Percentiles rank a stretch among this genome's conserved stretches.
These are phyloP conservation scores for Amoeboaphelidium occidentale DNA, from an alignment of 371 early-diverging fungal species.

Conservation along the genomic window DNA sequence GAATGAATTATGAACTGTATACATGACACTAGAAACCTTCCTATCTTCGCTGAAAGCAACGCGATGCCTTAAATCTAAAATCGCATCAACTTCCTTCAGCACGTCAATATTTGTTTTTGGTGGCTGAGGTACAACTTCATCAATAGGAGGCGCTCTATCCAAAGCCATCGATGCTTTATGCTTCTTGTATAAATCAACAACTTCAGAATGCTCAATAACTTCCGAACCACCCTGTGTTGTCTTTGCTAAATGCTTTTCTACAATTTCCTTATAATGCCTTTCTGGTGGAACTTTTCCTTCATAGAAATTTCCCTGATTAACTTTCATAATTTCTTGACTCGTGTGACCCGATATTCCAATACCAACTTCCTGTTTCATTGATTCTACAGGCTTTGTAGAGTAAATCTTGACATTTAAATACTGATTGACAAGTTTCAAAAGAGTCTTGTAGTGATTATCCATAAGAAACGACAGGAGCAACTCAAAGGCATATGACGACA, in stretches of 20 bases:
- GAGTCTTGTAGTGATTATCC: constrained; percentile 58
- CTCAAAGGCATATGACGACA: constrained; percentile 77
- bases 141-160: no score
- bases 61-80: background rate
- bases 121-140: background rate
- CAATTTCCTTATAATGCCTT: background rate
- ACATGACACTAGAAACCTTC: background rate
- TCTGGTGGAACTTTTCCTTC: background rate
- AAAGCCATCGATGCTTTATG: background rate
- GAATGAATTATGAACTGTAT: background rate
- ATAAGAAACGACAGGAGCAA: constrained; percentile 78
- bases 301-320: background rate
- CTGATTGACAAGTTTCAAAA: constrained; percentile 84
- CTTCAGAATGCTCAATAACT: background rate
- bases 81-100: background rate
- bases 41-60: background rate
- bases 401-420: constrained; percentile 61
- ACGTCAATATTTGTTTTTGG: background rate
- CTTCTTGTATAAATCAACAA: background rate
- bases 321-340: background rate
- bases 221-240: background rate
- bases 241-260: background rate
- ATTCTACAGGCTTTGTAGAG: background rate
- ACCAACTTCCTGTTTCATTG: background rate
- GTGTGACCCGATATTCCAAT: background rate